Conservation (phyloP, 257 asterid species). For the Phtheirospermum japonicum region DNA sequence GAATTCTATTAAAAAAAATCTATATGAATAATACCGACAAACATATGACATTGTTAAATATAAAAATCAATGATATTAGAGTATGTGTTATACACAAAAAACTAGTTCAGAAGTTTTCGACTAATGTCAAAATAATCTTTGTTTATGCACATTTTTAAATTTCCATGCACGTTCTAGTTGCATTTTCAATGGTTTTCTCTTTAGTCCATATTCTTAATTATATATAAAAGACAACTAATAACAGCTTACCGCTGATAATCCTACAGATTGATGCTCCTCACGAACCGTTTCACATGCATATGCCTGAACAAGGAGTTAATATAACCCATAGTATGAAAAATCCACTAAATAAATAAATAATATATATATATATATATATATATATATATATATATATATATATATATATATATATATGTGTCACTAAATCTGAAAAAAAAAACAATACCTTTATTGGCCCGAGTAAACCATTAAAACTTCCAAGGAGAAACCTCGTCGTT, state of each 20-base stretch:
- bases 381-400: too few relatives aligned
- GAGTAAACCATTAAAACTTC: slow-evolving; percentile 69
- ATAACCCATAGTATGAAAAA: slow-evolving; percentile 13
- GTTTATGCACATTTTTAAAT: too few relatives aligned
- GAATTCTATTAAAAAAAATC: slow-evolving; percentile 16
- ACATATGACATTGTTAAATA: background rate
- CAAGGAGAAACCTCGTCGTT: slow-evolving; percentile 69
- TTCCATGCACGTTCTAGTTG: too few relatives aligned
- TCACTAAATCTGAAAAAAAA: background rate
- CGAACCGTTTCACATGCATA: slow-evolving; percentile 81
- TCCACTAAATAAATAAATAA: background rate
- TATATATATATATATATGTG: too few relatives aligned
- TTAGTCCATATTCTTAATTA: too few relatives aligned
- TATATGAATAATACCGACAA: slow-evolving; percentile 7
- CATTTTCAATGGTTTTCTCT: too few relatives aligned
- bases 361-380: too few relatives aligned
- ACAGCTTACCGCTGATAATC: slow-evolving; percentile 64
- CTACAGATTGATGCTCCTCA: slow-evolving; percentile 66
- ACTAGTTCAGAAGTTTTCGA: slow-evolving; percentile 1
- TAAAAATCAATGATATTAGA: too few relatives aligned
- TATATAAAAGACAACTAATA: slow-evolving; percentile 15
- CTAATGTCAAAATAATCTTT: too few relatives aligned
- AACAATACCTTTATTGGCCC: slow-evolving; percentile 69
- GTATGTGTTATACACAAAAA: background rate
- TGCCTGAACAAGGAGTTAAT: slow-evolving; percentile 50